Base-by-base conservation (phyloP, 169 alveolate species). In the Plasmodium chabaudi region DNA sequence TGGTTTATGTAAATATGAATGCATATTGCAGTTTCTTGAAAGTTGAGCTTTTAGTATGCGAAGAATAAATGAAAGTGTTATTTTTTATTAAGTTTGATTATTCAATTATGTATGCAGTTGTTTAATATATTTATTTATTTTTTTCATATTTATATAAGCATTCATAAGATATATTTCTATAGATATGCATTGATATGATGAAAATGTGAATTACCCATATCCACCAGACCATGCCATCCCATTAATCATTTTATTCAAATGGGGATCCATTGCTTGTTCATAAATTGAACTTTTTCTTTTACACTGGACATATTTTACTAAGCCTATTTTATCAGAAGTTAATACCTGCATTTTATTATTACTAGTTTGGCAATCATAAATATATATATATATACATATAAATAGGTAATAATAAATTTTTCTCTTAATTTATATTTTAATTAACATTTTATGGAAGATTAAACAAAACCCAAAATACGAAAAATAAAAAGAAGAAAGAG, bases 181-280 rank as follows among this genome's bases (percentile, higher is more conserved):
- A 15, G 59, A 15, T 15, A 51, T 15, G 53, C 61, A 27, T 42
- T n/a, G 25, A 68, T 46, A 15, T 34, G 25, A 47, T n/a, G 21
- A 42, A 21, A 56, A 25, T 42, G 21, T 77, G 5, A 9, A 63
- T 77, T 77, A 77, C 88, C 88, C 88, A 59, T 77, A 77, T 64
- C 88, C 77, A 9, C 88, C 88, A 49, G 88, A 77, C 88, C 88
- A 77, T 44, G 88, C 64, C 75, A 77, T 57, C 67, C 65, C 19
- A 23, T 77, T 77, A 56, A 77, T 64, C 65, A 21, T 77, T 64
- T 75, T 77, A 13, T 34, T 77, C 68, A 77, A 64, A 23, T 77
- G 65, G 13, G 88, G 74, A 1, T 63, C 27, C 59, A 63, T 65
- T 9, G 39, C 12, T 10, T 77, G 88, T 56, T 77, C 77, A 23